A percentile compares a stretch with the other conserved stretches of the same genome.
Conservation (phyloP, 139 green algal genomes). For the Ulvella scutata region DNA sequence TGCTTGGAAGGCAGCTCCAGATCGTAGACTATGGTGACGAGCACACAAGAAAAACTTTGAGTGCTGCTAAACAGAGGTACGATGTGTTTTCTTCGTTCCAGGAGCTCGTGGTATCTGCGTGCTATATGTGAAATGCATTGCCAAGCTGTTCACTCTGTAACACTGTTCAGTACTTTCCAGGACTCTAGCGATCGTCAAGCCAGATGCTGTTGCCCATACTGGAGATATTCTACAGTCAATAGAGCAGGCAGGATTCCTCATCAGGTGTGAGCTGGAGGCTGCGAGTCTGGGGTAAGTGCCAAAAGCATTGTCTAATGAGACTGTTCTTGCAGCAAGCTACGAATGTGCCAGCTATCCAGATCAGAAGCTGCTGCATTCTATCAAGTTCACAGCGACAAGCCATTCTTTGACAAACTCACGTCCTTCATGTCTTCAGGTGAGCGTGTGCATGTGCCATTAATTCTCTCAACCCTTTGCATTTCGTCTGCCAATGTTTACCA, state of each 20-base stretch:
- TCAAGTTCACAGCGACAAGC: constrained; percentile 37
- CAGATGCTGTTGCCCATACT: constrained; percentile 44
- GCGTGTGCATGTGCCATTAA: no score
- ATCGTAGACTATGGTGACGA: constrained; percentile 62
- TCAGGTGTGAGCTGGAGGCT: no score
- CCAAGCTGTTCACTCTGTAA: background rate
- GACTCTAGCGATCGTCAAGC: constrained; percentile 66
- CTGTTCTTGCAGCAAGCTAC: constrained; percentile 28
- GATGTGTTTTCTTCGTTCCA: background rate
- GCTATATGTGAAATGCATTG: background rate
- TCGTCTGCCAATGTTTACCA: no score
- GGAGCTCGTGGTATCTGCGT: background rate
- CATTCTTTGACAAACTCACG: constrained; percentile 49
- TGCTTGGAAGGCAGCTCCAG: constrained; percentile 54
- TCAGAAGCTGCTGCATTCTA: constrained; percentile 51
- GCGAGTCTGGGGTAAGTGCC: background rate
- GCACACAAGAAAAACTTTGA: constrained; percentile 28
- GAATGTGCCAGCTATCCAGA: constrained; percentile 35
- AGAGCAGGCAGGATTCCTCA: constrained; percentile 33
- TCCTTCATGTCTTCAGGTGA: constrained; percentile 57
- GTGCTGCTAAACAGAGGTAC: constrained; percentile 25
- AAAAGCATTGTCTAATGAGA: no score
- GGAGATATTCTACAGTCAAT: constrained; percentile 60
- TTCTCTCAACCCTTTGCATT: no score
- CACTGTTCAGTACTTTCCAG: constrained; percentile 16